Percentiles rank a stretch among this genome's conserved stretches.
These are phyloP conservation scores for Alectoria sarmentosa DNA, from an alignment of 495 filamentous ascomycete genomes.

Conservation along the genomic window DNA sequence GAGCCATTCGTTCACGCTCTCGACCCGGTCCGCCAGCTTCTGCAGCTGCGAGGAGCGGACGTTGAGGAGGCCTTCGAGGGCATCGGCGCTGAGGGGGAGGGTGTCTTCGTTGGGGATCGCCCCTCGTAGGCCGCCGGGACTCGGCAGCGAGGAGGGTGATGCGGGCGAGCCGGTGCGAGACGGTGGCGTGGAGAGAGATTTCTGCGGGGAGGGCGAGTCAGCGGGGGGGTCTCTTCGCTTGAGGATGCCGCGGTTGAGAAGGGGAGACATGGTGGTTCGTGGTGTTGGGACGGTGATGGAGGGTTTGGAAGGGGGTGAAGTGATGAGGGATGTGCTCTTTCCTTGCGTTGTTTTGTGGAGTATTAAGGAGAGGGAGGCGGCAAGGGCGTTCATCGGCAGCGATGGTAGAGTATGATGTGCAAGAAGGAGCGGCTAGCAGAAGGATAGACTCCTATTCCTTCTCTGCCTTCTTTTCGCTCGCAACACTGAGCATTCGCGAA, in stretches of 20 bases:
- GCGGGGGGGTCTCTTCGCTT: not conserved
- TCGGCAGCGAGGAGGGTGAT: not conserved
- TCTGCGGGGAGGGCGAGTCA: not conserved
- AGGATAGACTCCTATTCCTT: not conserved
- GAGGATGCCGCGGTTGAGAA: not conserved
- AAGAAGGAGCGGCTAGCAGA: not conserved
- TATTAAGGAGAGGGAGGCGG: not conserved
- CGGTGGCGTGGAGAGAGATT: not conserved
- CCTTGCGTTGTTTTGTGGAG: not conserved
- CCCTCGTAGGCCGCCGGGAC: not conserved
- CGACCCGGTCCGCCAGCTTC: conserved; percentile 14
- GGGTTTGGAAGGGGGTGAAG: not conserved
- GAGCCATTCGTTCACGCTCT: conserved; percentile 21
- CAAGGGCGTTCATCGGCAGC: not conserved
- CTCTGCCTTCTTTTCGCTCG: not conserved
- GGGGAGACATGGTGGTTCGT: not conserved
- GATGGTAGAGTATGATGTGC: not conserved
- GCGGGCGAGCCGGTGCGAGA: not conserved
- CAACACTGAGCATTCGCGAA: not conserved
- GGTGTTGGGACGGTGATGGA: not conserved
- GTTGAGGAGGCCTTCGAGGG: conserved; percentile 11
- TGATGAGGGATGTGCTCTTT: not conserved
- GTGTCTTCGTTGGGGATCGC: not conserved
- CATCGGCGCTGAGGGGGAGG: not conserved
- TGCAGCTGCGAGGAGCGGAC: conserved; percentile 13